phyloP scores from a whole-genome alignment of 78 protist species.

The Dictyostelium intermedium region DNA sequence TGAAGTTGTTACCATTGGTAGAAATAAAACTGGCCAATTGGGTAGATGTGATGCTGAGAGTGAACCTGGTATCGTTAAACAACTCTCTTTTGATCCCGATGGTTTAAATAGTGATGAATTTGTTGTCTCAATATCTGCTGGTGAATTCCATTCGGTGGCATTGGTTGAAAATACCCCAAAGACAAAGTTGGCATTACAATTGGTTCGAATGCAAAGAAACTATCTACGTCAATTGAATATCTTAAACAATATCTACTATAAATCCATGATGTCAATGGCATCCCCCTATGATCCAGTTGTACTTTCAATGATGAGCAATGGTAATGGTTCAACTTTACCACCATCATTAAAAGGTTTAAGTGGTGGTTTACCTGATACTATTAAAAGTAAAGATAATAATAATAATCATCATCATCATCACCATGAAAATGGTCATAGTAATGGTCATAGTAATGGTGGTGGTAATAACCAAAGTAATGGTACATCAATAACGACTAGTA shows the following conservation, averaged over 20 bases:
- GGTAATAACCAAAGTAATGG: background rate
- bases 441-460: background rate
- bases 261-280: slow-evolving; percentile 31
- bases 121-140: slow-evolving; percentile 40
- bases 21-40: slow-evolving; percentile 65
- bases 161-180: slow-evolving; percentile 53
- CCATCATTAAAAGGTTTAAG: background rate
- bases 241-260: slow-evolving; percentile 29
- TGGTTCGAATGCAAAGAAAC: slow-evolving; percentile 66
- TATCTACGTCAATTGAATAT: slow-evolving; percentile 56
- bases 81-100: background rate
- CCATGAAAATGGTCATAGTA: background rate
- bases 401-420: background rate
- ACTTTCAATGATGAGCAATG: background rate
- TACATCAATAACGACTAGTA: background rate
- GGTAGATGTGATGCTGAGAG: background rate
- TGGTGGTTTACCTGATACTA: background rate
- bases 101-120: slow-evolving; percentile 26
- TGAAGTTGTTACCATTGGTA: slow-evolving; percentile 41
- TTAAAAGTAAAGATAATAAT: background rate
- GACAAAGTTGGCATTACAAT: slow-evolving; percentile 6
- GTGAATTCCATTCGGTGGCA: slow-evolving; percentile 64
- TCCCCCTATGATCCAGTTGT: slow-evolving; percentile 32
- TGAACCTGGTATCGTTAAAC: slow-evolving; percentile 56
- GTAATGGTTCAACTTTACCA: background rate